phyloP scores from a whole-genome alignment of 495 filamentous ascomycete genomes.

The Hypoxylon crocopeplum region DNA sequence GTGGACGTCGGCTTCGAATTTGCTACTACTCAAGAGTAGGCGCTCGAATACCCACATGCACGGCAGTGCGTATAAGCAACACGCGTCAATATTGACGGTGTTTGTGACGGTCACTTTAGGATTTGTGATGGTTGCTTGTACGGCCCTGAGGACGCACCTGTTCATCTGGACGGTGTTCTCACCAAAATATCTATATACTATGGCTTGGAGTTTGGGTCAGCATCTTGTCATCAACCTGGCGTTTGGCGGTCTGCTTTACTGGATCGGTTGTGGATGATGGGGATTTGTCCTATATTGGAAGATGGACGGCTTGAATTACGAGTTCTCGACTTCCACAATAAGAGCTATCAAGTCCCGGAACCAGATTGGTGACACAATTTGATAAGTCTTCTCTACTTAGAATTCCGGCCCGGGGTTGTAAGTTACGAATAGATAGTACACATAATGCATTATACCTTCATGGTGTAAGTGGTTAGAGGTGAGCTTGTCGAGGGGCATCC shows the following conservation, averaged over 20 bases:
- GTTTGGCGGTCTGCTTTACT: constrained; percentile 62
- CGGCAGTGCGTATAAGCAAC: constrained; percentile 43
- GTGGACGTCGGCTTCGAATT: constrained; percentile 71
- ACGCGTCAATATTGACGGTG: constrained; percentile 68
- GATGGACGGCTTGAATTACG: no score
- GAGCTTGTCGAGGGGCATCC: no score
- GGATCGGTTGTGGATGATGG: constrained; percentile 58
- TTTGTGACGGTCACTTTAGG: constrained; percentile 66
- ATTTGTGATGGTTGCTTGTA: constrained; percentile 89
- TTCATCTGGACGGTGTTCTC: constrained; percentile 99
- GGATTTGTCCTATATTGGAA: no score
- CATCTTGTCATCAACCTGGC: constrained; percentile 75
- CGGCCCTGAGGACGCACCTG: constrained; percentile 81
- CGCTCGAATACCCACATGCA: background rate
- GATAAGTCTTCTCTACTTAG: no score
- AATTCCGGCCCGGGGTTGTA: no score
- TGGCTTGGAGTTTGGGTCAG: constrained; percentile 84
- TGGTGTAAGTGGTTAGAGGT: no score
- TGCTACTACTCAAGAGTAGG: constrained; percentile 57
- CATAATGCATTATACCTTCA: no score
- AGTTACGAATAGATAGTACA: no score
- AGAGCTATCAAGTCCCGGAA: no score
- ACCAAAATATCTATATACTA: constrained; percentile 91
- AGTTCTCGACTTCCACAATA: no score
- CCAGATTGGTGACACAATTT: no score